Evolutionary conservation across 768 basidiomycete genomes (phyloP).

Genomic region (Strobilomyces dryophilus): DNA sequence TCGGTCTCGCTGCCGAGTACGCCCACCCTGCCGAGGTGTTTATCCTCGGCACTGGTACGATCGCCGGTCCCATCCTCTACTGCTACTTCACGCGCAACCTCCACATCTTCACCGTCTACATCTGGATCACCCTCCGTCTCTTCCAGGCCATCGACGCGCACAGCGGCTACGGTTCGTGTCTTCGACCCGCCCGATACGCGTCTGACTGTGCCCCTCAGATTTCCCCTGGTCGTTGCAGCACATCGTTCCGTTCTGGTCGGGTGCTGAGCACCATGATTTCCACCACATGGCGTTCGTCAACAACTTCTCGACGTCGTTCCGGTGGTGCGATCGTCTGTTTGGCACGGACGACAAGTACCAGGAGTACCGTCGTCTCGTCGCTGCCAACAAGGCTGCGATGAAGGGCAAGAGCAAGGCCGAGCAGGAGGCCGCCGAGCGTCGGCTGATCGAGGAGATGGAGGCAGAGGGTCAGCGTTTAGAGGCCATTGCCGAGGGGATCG

Average conservation of each 20-base stretch:
- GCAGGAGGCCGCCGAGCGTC: conserved; percentile 50
- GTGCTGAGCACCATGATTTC: conserved; percentile 97
- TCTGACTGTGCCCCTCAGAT: conserved; percentile 40
- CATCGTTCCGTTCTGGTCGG: conserved; percentile 93
- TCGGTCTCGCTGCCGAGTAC: conserved; percentile 96
- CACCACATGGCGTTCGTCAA: conserved; percentile 96
- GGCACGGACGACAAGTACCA: conserved; percentile 91
- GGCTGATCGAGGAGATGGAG: conserved; percentile 66
- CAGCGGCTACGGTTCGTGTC: conserved; percentile 80
- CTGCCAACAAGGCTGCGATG: conserved; percentile 55
- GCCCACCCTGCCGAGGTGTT: conserved; percentile 96
- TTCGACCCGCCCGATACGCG: background rate
- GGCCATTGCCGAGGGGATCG: conserved; percentile 43
- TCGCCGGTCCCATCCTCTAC: conserved; percentile 84
- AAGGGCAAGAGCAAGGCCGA: conserved; percentile 53
- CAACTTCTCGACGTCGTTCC: conserved; percentile 92
- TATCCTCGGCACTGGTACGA: conserved; percentile 90
- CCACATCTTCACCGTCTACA: conserved; percentile 90
- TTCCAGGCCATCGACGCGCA: conserved; percentile 98
- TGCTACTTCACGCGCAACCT: conserved; percentile 67
- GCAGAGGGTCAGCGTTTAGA: conserved; percentile 70
- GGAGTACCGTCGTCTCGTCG: conserved; percentile 66
- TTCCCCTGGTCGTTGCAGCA: conserved; percentile 98
- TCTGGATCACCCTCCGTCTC: conserved; percentile 90
- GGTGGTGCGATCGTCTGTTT: conserved; percentile 86